Evolutionary conservation across 768 basidiomycete genomes (phyloP).

Genomic region (Tylopilus vinaceipallidus): DNA sequence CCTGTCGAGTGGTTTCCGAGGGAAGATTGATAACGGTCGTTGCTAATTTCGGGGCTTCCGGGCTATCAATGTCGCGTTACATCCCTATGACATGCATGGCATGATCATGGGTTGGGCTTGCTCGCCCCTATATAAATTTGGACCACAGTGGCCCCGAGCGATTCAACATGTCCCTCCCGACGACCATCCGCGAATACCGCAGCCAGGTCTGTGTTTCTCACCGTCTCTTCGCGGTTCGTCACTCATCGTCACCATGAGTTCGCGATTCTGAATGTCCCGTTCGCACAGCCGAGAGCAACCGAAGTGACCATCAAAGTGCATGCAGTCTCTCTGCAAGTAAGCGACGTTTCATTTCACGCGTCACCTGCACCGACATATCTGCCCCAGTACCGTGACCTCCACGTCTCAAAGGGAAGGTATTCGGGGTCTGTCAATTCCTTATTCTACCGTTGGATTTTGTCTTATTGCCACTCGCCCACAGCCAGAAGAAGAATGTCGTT

Average conservation of each 20-base stretch:
- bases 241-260: constrained; percentile 26
- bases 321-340: constrained; percentile 54
- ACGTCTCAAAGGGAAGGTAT: constrained; percentile 40
- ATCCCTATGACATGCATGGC: no score
- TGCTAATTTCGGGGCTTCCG: no score
- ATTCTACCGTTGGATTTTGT: constrained; percentile 17
- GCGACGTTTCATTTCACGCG: background rate
- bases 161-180: constrained; percentile 13
- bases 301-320: constrained; percentile 57
- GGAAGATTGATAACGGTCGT: no score
- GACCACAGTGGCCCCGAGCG: background rate
- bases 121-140: no score
- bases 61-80: no score
- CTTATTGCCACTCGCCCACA: constrained; percentile 19
- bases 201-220: constrained; percentile 5
- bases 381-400: constrained; percentile 50
- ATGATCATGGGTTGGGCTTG: no score
- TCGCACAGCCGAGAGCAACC: constrained; percentile 37
- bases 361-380: background rate
- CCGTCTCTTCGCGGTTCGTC: background rate
- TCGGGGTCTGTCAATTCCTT: constrained; percentile 26
- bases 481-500: constrained; percentile 27
- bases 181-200: constrained; percentile 15
- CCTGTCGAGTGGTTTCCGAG: no score
- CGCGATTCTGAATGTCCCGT: constrained; percentile 22